phyloP scores from a whole-genome alignment of 169 alveolate genomes.

The Plasmodium yoelii region DNA sequence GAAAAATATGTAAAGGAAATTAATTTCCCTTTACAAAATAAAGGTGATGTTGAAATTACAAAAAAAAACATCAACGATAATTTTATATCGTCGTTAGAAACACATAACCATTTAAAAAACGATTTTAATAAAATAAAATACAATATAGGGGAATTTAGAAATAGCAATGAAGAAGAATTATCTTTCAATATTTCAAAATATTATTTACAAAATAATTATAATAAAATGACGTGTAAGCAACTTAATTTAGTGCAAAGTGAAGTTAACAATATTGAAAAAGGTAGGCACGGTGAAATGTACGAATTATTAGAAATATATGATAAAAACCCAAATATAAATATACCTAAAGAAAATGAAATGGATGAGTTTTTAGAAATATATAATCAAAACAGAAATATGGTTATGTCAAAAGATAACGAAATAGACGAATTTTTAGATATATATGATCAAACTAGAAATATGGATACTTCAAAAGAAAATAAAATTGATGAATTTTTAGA shows the following conservation, averaged over 20 bases:
- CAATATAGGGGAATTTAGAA: conserved; percentile 19
- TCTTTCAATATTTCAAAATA: conserved; percentile 17
- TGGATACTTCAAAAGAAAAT: conserved; percentile 2
- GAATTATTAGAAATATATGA: conserved; percentile 56
- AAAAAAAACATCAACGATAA: conserved; percentile 16
- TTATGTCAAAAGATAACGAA: background rate
- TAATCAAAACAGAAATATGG: conserved; percentile 7
- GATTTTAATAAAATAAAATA: conserved; percentile 22
- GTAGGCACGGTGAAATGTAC: conserved; percentile 3
- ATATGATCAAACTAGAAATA: conserved; percentile 6
- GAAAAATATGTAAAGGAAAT: conserved; percentile 4
- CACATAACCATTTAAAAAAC: conserved; percentile 24
- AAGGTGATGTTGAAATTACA: conserved; percentile 28
- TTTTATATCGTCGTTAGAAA: background rate
- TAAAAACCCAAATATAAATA: conserved; percentile 20
- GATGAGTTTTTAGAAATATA: conserved; percentile 45
- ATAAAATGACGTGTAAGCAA: conserved; percentile 15
- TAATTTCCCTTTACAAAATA: conserved; percentile 24
- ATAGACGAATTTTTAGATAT: conserved; percentile 59
- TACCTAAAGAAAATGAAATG: conserved; percentile 11
- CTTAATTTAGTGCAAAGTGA: conserved; percentile 23
- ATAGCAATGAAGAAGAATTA: conserved; percentile 9
- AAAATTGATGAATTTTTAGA: conserved; percentile 31
- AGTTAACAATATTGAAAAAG: conserved; percentile 15
- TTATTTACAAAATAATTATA: conserved; percentile 6